These are phyloP conservation scores for Neurospora intermedia DNA, from an alignment of 495 filamentous ascomycete genomes.

Conservation along the genomic window DNA sequence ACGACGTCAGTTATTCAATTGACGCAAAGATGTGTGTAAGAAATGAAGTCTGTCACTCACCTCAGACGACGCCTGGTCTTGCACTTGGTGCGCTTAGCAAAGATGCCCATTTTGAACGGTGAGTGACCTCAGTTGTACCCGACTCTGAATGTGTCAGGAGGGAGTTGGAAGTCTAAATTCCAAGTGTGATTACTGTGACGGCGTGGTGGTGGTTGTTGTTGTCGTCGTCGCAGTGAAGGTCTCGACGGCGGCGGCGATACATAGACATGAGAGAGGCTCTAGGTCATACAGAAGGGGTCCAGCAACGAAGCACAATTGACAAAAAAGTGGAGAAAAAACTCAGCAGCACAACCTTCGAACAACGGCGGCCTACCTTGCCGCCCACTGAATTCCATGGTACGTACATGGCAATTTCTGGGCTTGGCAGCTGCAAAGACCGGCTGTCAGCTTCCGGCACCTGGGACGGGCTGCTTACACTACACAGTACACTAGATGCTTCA, in stretches of 20 bases:
- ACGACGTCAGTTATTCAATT: conserved; percentile 1
- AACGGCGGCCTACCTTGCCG: neutral
- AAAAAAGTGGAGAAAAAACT: neutral
- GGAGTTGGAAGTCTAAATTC: neutral
- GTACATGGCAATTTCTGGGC: neutral
- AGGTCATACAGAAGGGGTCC: neutral
- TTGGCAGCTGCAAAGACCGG: neutral
- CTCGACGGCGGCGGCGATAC: neutral
- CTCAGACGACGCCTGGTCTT: conserved; percentile 51
- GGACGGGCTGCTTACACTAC: neutral
- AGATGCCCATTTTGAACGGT: conserved; percentile 35
- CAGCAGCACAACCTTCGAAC: neutral
- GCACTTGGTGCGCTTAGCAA: conserved; percentile 42
- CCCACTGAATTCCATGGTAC: neutral
- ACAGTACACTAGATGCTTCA: neutral
- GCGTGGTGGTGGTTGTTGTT: neutral
- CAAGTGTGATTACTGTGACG: neutral
- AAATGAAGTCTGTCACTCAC: conserved; percentile 10
- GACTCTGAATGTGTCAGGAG: neutral
- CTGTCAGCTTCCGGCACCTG: neutral
- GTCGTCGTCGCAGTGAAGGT: neutral
- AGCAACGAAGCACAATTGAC: neutral
- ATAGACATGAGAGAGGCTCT: neutral
- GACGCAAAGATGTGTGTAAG: neutral
- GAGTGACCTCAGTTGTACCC: neutral